Conservation (phyloP, 495 filamentous ascomycete species). For the Penicilliopsis zonata region DNA sequence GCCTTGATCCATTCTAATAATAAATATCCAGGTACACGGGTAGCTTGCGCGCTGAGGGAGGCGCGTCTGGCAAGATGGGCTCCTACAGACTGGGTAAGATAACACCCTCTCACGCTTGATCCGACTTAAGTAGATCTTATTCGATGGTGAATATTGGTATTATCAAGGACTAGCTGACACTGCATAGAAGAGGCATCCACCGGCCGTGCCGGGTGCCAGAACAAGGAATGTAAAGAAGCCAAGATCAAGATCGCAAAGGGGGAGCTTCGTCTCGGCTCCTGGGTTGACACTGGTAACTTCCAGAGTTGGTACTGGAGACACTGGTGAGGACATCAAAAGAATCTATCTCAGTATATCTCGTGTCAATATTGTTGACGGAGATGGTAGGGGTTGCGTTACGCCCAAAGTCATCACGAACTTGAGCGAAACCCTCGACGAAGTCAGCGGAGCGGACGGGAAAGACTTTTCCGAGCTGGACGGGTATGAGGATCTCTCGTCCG, state of each 20-base stretch:
- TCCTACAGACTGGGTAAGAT: constrained; percentile 11
- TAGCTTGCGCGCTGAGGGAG: too few species aligned
- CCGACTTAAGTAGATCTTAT: too few species aligned
- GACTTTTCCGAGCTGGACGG: constrained; percentile 48
- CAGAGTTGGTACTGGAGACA: constrained; percentile 59
- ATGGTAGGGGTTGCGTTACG: constrained; percentile 66
- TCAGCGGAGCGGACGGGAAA: constrained; percentile 12
- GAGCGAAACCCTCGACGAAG: constrained; percentile 25
- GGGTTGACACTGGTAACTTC: constrained; percentile 40
- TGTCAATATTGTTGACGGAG: neutral
- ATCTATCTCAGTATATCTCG: constrained; percentile 1
- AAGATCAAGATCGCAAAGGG: constrained; percentile 64
- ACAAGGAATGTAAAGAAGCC: constrained; percentile 50
- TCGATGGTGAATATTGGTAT: constrained; percentile 1
- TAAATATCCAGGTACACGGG: too few species aligned
- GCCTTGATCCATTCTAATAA: too few species aligned
- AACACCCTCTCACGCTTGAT: neutral
- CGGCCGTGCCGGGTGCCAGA: constrained; percentile 56
- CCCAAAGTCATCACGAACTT: constrained; percentile 48
- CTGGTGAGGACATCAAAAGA: constrained; percentile 43
- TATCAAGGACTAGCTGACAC: constrained; percentile 7
- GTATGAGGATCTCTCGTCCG: constrained; percentile 54
- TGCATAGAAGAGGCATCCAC: constrained; percentile 45
- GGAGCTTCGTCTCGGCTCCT: constrained; percentile 57
- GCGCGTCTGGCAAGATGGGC: constrained; percentile 6